These are phyloP conservation scores for Fusarium poae DNA, from an alignment of 2,329 filamentous ascomycete genomes.

Conservation along the genomic window DNA sequence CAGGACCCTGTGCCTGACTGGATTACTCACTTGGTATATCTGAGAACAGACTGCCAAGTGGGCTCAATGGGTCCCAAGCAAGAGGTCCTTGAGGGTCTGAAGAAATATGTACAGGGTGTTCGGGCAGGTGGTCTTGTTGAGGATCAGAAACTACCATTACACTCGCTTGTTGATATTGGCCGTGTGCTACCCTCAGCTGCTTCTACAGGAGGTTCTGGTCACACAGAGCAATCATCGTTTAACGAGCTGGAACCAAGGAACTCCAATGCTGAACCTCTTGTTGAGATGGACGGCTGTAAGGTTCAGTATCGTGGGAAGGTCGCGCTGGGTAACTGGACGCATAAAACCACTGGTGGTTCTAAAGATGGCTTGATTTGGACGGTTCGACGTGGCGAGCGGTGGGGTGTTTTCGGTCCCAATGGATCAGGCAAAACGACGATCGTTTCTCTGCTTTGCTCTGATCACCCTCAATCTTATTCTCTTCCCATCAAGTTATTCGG, in stretches of 20 bases:
- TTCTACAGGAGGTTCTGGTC: slow-evolving; percentile 12
- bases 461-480: slow-evolving; percentile 94
- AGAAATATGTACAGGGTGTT: slow-evolving; percentile 62
- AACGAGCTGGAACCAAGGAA: slow-evolving; percentile 44
- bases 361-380: slow-evolving; percentile 82
- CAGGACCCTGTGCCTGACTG: slow-evolving; percentile 91
- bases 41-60: slow-evolving; percentile 76
- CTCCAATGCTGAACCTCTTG: slow-evolving; percentile 72
- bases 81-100: slow-evolving; percentile 68
- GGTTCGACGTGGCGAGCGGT: slow-evolving; percentile 84
- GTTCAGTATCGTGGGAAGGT: slow-evolving; percentile 84
- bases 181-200: slow-evolving; percentile 55
- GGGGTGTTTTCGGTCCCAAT: slow-evolving; percentile 94
- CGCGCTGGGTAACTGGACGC: slow-evolving; percentile 84
- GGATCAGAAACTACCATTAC: slow-evolving; percentile 63
- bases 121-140: slow-evolving; percentile 59
- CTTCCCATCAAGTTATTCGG: slow-evolving; percentile 90
- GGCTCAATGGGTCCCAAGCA: slow-evolving; percentile 74
- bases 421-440: slow-evolving; percentile 97
- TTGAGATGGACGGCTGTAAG: slow-evolving; percentile 88
- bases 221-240: slow-evolving; percentile 21
- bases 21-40: slow-evolving; percentile 85
- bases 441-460: slow-evolving; percentile 90
- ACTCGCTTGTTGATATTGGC: slow-evolving; percentile 64
- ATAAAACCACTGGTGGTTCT: slow-evolving; percentile 64